Evolutionary conservation across 2,329 filamentous ascomycete genomes (phyloP), one percentile per base, ranked within the genome.

Genomic region (Chrysosporium keratinophilum): DNA sequence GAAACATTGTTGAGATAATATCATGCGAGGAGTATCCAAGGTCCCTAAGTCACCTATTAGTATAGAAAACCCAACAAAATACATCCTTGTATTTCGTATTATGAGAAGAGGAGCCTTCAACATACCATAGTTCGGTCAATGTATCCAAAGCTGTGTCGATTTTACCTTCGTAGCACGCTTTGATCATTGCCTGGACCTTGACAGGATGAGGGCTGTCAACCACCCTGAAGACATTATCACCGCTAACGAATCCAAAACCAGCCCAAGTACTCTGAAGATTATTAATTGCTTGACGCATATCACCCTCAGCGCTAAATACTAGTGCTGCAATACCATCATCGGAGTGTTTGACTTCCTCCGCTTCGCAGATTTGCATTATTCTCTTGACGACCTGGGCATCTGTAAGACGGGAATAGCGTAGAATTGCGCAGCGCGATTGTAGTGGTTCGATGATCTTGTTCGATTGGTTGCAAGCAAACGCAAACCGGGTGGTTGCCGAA

Each of bases 381-480:
- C 93, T 81, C 74, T 91, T 90, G 50, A 96, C 88, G 23, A 98
- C 83, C 69, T 98, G 91, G 11, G 81, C 84, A 67, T 98, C 93
- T 1, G 91, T 96, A 60, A 98, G 78, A 54, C 91, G 85, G 33
- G 90, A 84, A 71, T 96, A 98, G 56, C 93, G 85, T 53, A 98
- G 79, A 66, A 98, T 97, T 17, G 93, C 93, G 68, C 93, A 98
- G 63, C 93, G 83, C 15, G 90, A 96, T 70, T 98, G 93, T 50
- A 98, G 77, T n/a, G 93, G 93, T 71, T 98, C 93, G 69, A 98
- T 98, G 67, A 98, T 97, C 74, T 97, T 98, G 76, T 97, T 98
- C 58, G 87, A 93, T 74, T 95, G 88, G 70, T 98, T 98, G 77
- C 93, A 98, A 1, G 93, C 93, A 65, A 98, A 98, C 0, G 93